Base-by-base conservation (phyloP, 2,329 filamentous ascomycete species). In the Fusarium palustre region DNA sequence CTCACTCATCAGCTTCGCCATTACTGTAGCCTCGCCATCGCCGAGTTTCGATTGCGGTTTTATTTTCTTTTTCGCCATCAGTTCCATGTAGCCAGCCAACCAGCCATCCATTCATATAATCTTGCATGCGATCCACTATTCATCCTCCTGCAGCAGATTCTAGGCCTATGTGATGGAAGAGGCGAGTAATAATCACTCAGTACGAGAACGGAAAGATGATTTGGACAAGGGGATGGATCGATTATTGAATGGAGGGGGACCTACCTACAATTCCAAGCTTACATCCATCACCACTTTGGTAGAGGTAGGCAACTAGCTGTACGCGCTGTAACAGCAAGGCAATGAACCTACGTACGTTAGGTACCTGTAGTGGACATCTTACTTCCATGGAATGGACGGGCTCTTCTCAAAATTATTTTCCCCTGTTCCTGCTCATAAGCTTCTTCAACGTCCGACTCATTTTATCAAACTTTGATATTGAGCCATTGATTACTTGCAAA, bases 121-220 rank as follows among this genome's bases (percentile, higher is more conserved):
- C 47, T 54, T 50, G 46, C 45, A 55, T 42, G 28, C 47, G 60
- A 55, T 59, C 63, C 63, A 65, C 43, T 55, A 66, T 70, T 57
- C 66, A 63, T 69, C 38, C 30, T 45, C 47, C 54, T 69, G 49
- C 66, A 59, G 55, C 46, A 52, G 34, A 68, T 50, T 62, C 38
- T 39, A 52, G 30, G 47, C 24, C 48, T 34, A 22, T 33, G 31
- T 53, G 47, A 22, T 36, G 41, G 45, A 45, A 50, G 66, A 69
- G 56, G 61, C 66, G 60, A 69, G 48, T 42, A 61, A 70, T 42
- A 47, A 41, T 46, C 46, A 41, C 31, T 54, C 43, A 47, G 47
- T 47, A 42, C n/a, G 46, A 55, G 38, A 60, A 50, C 54, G 61
- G 47, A 55, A 47, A 54, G 50, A 38, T 56, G 28, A 57, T 48